These are phyloP conservation scores for Eucalyptus albens DNA, from an alignment of 345 rosid species.

Conservation along the genomic window DNA sequence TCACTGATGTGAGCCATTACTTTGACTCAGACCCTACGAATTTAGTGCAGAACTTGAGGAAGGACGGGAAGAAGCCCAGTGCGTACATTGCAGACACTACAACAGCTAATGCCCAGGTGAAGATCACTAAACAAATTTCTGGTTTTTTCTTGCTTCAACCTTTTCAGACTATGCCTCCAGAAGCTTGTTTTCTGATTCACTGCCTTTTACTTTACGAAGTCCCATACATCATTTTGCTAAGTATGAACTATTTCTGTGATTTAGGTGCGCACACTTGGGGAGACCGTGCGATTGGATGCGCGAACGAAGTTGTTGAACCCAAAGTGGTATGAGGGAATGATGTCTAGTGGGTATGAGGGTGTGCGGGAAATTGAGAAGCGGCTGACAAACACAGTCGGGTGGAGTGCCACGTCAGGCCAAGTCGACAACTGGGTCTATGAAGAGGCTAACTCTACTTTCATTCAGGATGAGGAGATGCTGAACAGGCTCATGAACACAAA, in stretches of 20 bases:
- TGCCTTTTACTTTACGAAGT: not conserved
- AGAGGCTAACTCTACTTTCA: constrained; percentile 92
- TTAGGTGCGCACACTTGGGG: constrained; percentile 83
- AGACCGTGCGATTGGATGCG: constrained; percentile 87
- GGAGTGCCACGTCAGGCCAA: constrained; percentile 99
- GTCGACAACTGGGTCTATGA: constrained; percentile 98
- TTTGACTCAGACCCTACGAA: constrained; percentile 96
- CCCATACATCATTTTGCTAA: not conserved
- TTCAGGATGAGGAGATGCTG: constrained; percentile 89
- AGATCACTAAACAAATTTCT: not conserved
- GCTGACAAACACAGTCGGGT: constrained; percentile 88
- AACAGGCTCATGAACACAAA: constrained; percentile 78
- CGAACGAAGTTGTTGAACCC: constrained; percentile 93
- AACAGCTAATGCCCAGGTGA: constrained; percentile 94
- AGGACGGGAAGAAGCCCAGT: constrained; percentile 85
- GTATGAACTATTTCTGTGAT: not conserved
- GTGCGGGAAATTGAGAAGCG: constrained; percentile 97
- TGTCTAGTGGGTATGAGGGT: constrained; percentile 93
- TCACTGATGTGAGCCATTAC: constrained; percentile 98
- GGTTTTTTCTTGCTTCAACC: not conserved
- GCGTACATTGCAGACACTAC: constrained; percentile 96
- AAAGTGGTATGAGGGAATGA: constrained; percentile 99
- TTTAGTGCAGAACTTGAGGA: constrained; percentile 81
- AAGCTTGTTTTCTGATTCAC: not conserved
- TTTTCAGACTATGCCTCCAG: not conserved